A percentile compares a stretch with the other conserved stretches of the same genome.
Evolutionary conservation across 2,329 filamentous ascomycete genomes (phyloP).

Genomic region (Colletotrichum sp.): DNA sequence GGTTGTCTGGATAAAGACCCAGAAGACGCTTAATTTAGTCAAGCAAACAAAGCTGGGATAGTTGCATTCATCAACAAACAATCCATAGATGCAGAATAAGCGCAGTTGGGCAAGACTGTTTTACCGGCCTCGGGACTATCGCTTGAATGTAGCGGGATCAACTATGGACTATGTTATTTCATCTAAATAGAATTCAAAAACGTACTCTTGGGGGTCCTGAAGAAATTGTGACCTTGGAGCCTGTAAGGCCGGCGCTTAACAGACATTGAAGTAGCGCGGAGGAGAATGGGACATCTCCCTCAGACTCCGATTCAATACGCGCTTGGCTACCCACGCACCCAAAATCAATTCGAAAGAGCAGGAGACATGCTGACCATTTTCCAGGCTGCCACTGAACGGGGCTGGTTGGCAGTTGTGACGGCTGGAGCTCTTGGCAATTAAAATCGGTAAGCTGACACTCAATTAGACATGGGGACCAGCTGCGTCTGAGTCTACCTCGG

Average conservation of each 20-base stretch:
- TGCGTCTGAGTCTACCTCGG: neutral
- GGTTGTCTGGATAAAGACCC: neutral
- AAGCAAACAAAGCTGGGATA: too few relatives aligned
- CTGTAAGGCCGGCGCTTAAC: neutral
- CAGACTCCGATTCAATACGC: neutral
- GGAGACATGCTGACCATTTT: neutral
- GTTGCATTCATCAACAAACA: too few relatives aligned
- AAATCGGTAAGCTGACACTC: neutral
- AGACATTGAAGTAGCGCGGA: neutral
- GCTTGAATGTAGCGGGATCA: neutral
- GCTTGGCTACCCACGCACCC: neutral
- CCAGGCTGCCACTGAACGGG: neutral
- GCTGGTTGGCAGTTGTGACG: neutral
- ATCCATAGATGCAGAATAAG: neutral
- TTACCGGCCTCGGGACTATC: neutral
- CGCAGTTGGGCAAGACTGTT: neutral
- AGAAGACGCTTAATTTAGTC: accelerated
- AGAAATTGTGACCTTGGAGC: neutral
- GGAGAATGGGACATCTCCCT: neutral
- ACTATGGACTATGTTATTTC: neutral
- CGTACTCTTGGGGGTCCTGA: neutral
- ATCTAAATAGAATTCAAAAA: neutral
- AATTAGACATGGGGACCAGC: neutral
- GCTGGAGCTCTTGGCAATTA: neutral
- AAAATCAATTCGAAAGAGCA: neutral